Evolutionary conservation across 352 stramenopile genomes (phyloP).

Genomic region (Phytopythium mirpurense): DNA sequence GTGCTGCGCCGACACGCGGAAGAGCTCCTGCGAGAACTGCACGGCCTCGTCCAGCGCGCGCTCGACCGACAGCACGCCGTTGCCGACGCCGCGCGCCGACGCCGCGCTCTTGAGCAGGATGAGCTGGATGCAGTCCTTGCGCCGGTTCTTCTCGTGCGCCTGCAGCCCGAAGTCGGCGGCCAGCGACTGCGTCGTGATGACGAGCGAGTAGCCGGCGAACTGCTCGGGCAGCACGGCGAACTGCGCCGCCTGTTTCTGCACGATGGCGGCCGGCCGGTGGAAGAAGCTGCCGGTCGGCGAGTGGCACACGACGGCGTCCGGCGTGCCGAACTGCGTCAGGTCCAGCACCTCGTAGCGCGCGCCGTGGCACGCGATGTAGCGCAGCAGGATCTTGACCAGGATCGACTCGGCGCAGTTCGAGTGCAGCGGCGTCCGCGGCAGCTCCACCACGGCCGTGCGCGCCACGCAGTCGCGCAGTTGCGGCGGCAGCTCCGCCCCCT

Average conservation of each 20-base stretch:
- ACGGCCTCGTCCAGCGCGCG: slow-evolving; percentile 70
- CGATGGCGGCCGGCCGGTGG: slow-evolving; percentile 36
- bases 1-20: slow-evolving; percentile 71
- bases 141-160: slow-evolving; percentile 34
- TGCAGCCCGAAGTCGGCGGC: slow-evolving; percentile 22
- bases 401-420: slow-evolving; percentile 70
- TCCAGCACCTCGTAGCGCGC: slow-evolving; percentile 80
- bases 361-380: slow-evolving; percentile 82
- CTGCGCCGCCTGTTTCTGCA: slow-evolving; percentile 15
- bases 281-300: slow-evolving; percentile 77
- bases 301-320: slow-evolving; percentile 76
- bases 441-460: slow-evolving; percentile 42
- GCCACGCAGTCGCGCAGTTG: slow-evolving; percentile 40
- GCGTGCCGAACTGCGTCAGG: slow-evolving; percentile 80
- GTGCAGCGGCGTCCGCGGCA: slow-evolving; percentile 54
- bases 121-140: slow-evolving; percentile 68
- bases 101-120: slow-evolving; percentile 49
- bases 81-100: slow-evolving; percentile 33
- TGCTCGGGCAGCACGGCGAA: slow-evolving; percentile 15
- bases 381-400: slow-evolving; percentile 70
- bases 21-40: slow-evolving; percentile 71
- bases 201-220: slow-evolving; percentile 54
- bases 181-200: slow-evolving; percentile 73
- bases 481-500: slow-evolving; percentile 12
- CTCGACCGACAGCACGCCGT: slow-evolving; percentile 48